Base-by-base conservation (phyloP, 768 basidiomycete genomes). In the Nidula microcarpa region DNA sequence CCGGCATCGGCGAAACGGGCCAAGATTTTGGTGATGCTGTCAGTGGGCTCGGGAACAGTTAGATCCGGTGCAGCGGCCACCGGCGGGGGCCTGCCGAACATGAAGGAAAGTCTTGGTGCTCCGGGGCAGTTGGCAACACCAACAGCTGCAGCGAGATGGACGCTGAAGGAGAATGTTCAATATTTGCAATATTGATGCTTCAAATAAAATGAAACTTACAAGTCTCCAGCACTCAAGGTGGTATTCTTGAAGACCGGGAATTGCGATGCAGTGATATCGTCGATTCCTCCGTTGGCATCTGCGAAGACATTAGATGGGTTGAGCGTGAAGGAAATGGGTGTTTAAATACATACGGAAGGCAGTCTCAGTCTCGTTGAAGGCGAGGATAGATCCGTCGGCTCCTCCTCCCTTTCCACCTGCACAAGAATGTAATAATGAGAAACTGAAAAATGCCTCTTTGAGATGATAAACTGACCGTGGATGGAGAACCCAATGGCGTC, bases 81-180 rank as follows among this genome's bases (percentile, higher is more conserved):
- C 5, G 61, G 60, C 43, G 61, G 53, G 4, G 65, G 61, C 33
- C 66, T 63, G 37, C 72, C 68, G 30, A 65, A 55, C 52, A 66
- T 57, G 56, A 67, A 69, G 33, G 65, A 44, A 9, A 74, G 58
- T 13, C 59, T 61, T 1, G 70, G 70, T 9, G 69, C 66, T 37
- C 72, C 72, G 1, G 70, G 66, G 53, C 72, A 74, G 61, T 72
- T 73, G 30, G 62, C 52, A 33, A 56, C 56, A 8, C 64, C 65
- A 51, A 70, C 65, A 17, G 62, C 62, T 6, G 60, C 63, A 2
- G 61, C 63, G 5, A 64, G 59, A 32, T 64, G 63, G 5, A 64
- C 57, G 33, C 63, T 64, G 6, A 5, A 18, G n/a, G 17, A 49
- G 10, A 23, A 13, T 33, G 5, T 14, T 39, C 11, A 23, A 14